phyloP scores from a whole-genome alignment of 1,139 yeast species.

The Lodderomyces margitis region DNA sequence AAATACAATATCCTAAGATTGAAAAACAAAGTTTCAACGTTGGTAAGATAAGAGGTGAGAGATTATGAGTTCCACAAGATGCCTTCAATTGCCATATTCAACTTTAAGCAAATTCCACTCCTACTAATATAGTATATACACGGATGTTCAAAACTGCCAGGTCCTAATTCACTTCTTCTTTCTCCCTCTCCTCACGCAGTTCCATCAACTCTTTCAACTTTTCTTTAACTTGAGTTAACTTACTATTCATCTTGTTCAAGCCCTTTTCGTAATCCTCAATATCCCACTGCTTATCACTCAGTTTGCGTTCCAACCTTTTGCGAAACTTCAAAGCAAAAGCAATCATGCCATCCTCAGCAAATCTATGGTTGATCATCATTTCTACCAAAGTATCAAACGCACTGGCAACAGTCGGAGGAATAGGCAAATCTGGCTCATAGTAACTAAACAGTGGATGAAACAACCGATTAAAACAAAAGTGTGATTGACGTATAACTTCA shows the following conservation, averaged over 20 bases:
- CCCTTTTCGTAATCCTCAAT: neutral
- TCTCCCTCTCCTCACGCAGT: neutral
- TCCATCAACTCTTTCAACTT: neutral
- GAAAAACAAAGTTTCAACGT: neutral
- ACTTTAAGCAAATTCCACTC: no score
- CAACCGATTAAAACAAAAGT: no score
- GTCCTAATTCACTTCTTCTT: no score
- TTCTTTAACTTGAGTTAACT: neutral
- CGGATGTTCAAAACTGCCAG: no score
- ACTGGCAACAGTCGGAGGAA: no score
- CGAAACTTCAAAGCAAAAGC: neutral
- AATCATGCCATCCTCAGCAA: neutral
- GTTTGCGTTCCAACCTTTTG: neutral
- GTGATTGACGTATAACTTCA: neutral
- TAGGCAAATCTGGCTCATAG: no score
- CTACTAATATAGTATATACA: neutral
- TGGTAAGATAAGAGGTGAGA: no score
- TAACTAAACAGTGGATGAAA: no score
- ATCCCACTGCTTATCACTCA: neutral
- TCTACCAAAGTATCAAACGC: neutral
- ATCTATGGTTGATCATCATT: neutral
- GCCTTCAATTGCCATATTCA: no score
- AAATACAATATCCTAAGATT: neutral
- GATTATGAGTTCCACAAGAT: no score
- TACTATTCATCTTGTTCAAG: neutral